Percentiles rank a stretch among this genome's conserved stretches.
These are phyloP conservation scores for Phylloporus arenicola DNA, from an alignment of 768 basidiomycete species.

Conservation along the genomic window DNA sequence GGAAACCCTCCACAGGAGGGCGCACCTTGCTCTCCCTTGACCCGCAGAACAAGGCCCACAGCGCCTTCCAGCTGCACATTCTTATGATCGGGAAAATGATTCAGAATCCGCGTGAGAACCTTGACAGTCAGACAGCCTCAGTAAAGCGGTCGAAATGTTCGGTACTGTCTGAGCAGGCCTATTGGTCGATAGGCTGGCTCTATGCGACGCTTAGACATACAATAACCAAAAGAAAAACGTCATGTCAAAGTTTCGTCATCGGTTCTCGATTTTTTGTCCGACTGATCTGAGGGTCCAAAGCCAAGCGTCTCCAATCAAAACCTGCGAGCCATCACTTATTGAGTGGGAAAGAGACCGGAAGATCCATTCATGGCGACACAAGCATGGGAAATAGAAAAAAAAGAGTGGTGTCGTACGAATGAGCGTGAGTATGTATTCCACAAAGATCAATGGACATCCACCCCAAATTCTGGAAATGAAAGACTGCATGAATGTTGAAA, in stretches of 20 bases:
- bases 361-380: constrained; percentile 12
- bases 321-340: not conserved
- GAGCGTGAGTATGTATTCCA: constrained; percentile 29
- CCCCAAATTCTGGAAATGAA: constrained; percentile 10
- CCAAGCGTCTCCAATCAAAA: not conserved
- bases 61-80: not conserved
- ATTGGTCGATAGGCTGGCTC: no score
- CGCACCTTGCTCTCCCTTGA: constrained; percentile 5
- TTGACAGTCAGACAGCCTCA: not conserved
- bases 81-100: constrained; percentile 14
- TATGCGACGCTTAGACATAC: no score
- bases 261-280: no score
- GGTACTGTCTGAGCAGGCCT: no score
- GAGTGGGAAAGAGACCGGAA: constrained; percentile 5
- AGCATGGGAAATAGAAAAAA: not conserved
- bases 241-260: no score
- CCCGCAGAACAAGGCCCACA: constrained; percentile 3
- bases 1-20: constrained; percentile 4
- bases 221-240: no score
- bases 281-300: not conserved
- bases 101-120: constrained; percentile 13
- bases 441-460: constrained; percentile 11
- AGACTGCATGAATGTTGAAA: constrained; percentile 4
- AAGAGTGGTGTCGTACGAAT: constrained; percentile 16
- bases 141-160: no score